Evolutionary conservation across 2,329 filamentous ascomycete genomes (phyloP), one percentile per base, ranked within the genome.

Genomic region (Chrysosporium queenslandicum): DNA sequence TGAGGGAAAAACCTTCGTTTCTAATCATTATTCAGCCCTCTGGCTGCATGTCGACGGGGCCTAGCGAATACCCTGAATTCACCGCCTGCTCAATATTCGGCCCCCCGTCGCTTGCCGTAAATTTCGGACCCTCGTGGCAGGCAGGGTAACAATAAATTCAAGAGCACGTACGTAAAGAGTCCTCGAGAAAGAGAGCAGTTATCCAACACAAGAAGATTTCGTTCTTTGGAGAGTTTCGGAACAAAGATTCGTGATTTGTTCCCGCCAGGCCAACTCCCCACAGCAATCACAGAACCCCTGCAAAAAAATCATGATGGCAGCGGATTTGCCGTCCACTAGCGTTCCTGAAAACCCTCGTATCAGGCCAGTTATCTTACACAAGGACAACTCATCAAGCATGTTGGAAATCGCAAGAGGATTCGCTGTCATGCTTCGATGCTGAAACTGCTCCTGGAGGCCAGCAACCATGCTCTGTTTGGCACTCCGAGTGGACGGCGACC

Each of bases 251-350:
- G 34, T 34, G 39, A 47, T 47, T 47, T 47, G 45, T 23, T 47
- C 45, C 11, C 4, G n/a, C n/a, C n/a, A n/a, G n/a, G n/a, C 32
- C 27, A 21, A 21, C 16, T 21, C 39, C 20, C 20, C 18, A 21
- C 25, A 34, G n/a, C 23, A 7, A 21, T 7, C 2, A 21, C n/a
- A 49, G 9, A 50, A 50, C 9, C 47, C 47, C 47, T 50, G 47
- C 37, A 42, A 42, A 21, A 41, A n/a, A 4, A 45, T 3, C 23
- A 20, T 50, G n/a, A n/a, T 43, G 49, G 49, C 40, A 51, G 49
- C 49, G 49, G 40, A 37, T 27, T 36, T 21, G 50, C 50, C 42
- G 42, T 41, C 36, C 50, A 46, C 50, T 52, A 52, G 50, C 34
- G 50, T 39, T 27, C 49, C 25, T 25, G 39, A 29, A 50, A 46